phyloP scores from a whole-genome alignment of 768 basidiomycete genomes.

The Ramaria sp. region DNA sequence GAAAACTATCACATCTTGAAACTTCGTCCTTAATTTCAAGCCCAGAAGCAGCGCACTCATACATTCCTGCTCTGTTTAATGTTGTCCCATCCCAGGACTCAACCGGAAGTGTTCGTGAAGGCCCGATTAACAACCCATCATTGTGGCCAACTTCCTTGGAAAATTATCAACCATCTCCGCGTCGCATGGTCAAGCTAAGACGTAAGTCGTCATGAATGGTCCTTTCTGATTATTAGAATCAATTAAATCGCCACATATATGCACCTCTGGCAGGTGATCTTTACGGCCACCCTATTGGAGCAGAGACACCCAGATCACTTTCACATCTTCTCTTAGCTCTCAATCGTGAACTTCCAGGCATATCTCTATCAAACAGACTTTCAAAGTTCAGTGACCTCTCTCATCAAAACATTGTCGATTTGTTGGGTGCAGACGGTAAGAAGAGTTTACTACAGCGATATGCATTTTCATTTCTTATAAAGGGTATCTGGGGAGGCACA shows the following conservation, averaged over 20 bases:
- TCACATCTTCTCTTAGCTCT: conserved; percentile 27
- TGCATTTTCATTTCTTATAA: not conserved
- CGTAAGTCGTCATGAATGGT: not conserved
- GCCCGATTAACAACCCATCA: not conserved
- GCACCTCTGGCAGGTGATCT: conserved; percentile 24
- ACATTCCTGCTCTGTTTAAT: not conserved
- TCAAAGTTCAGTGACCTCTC: conserved; percentile 18
- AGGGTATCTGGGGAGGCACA: not conserved
- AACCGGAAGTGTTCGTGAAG: not conserved
- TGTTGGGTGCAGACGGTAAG: conserved; percentile 10
- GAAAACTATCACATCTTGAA: not conserved
- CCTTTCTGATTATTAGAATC: too few relatives aligned
- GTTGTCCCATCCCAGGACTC: not conserved
- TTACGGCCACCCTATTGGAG: conserved; percentile 30
- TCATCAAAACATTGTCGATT: conserved; percentile 34
- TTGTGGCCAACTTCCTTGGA: too few relatives aligned
- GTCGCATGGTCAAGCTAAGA: not conserved
- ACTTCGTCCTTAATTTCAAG: not conserved
- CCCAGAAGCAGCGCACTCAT: not conserved
- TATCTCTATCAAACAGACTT: conserved; percentile 35
- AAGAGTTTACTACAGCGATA: not conserved
- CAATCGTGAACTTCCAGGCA: conserved; percentile 35
- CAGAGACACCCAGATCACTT: conserved; percentile 31
- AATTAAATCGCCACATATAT: not conserved
- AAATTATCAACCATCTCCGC: not conserved